Evolutionary conservation across 2,329 filamentous ascomycete genomes (phyloP), one percentile per base, ranked within the genome.

Genomic region (Aureobasidium sp.): DNA sequence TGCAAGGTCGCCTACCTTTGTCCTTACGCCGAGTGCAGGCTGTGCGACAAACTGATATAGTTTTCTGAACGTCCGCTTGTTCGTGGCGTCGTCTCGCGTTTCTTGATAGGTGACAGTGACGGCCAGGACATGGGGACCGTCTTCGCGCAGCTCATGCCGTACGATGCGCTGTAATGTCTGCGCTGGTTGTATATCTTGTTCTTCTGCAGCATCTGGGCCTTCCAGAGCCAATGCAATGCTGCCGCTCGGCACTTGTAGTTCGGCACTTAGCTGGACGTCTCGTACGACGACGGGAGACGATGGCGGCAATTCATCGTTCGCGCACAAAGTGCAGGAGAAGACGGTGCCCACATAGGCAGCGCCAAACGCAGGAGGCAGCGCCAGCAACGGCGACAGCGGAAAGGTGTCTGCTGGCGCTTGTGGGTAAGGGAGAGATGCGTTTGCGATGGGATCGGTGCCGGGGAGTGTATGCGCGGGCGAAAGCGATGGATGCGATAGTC

Each of bases 1-100:
- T 22, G 51, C 45, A 62, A 90, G 71, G 57, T 86, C 81, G 3
- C 89, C 89, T 3, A 91, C 84, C 74, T 97, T 99, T 0, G 93
- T 97, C 66, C 93, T 82, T 63, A 99, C 93, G 66, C 92, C 90
- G 67, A 99, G 79, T 64, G 91, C 89, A 42, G 90, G 86, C 78
- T 96, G 93, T 71, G 92, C 94, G 61, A 95, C 87, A 72, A 99
- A 99, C 74, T 97, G 94, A 74, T 97, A 99, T 64, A 99, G 78
- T 77, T 97, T 97, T 67, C 93, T 82, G 72, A 97, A 97, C 11
- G 91, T 96, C 64, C 94, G 81, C 41, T 89, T 87, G 55, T 90
- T 83, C 25, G 81, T 80, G 65, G 77, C 73, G 34, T 72, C 70
- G 25, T 76, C 75, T 0, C 72, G 70, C 34, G 70, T 73, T 75